A percentile compares a stretch with the other conserved stretches of the same genome.
Evolutionary conservation across 257 asterid species (phyloP).

Genomic region (Capsicum baccatum): DNA sequence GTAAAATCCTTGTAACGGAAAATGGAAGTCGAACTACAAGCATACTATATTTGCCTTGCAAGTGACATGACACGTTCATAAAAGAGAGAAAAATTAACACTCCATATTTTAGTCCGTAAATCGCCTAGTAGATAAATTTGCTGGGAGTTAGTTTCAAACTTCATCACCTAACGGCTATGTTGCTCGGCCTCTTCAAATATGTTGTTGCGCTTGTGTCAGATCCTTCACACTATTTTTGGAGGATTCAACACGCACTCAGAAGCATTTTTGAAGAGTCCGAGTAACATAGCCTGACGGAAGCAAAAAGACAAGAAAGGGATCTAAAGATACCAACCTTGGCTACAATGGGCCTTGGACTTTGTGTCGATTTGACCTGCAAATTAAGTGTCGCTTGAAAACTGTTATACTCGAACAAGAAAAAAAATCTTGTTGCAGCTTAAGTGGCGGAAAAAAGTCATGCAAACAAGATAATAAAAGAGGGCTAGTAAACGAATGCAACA

Average conservation of each 20-base stretch:
- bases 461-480: neutral
- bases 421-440: neutral
- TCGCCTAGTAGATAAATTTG: neutral
- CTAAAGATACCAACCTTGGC: constrained; percentile 61
- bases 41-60: neutral
- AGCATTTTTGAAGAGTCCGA: no score
- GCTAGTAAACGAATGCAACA: neutral
- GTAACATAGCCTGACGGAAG: neutral
- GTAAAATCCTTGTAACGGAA: neutral
- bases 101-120: neutral
- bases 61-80: neutral
- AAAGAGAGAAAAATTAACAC: neutral
- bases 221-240: no score
- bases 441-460: neutral
- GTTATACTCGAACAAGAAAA: constrained; percentile 18
- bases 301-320: neutral
- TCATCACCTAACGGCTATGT: neutral
- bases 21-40: neutral
- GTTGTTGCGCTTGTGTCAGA: no score
- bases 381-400: constrained; percentile 29
- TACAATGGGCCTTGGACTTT: constrained; percentile 54
- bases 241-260: no score
- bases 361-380: constrained; percentile 66
- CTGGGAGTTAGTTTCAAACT: neutral
- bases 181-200: no score